A percentile compares a stretch with the other conserved stretches of the same genome.
phyloP scores from a whole-genome alignment of 2,329 filamentous ascomycete genomes.

The Penicillium brasilianum region DNA sequence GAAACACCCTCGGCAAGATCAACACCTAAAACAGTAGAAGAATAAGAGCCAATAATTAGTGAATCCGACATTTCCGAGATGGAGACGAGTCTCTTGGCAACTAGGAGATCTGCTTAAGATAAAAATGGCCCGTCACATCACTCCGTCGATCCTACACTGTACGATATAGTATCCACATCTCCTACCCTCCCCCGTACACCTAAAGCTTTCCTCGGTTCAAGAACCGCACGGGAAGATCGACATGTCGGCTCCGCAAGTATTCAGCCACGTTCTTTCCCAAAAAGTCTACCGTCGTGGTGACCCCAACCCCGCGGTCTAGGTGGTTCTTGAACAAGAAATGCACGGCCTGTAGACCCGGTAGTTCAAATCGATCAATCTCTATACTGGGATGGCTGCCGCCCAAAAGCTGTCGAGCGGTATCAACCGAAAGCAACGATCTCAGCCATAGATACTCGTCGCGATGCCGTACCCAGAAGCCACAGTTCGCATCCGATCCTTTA shows the following conservation, averaged over 20 bases:
- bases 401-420: constrained; percentile 26
- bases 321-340: constrained; percentile 48
- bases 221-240: constrained; percentile 44
- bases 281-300: constrained; percentile 44
- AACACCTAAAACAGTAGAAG: background rate
- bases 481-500: constrained; percentile 53
- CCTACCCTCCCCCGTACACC: background rate
- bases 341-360: constrained; percentile 49
- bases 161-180: background rate
- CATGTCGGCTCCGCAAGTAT: constrained; percentile 42
- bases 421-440: constrained; percentile 30
- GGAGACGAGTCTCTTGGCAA: background rate
- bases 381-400: constrained; percentile 19
- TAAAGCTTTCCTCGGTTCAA: constrained; percentile 37
- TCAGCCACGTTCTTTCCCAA: constrained; percentile 49
- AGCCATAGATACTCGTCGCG: constrained; percentile 53
- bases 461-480: constrained; percentile 53
- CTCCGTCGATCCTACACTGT: background rate
- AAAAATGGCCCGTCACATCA: background rate
- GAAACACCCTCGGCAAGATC: background rate
- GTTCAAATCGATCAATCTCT: constrained; percentile 53
- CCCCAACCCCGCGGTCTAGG: constrained; percentile 44
- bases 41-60: background rate
- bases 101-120: background rate
- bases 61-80: background rate